Conservation (phyloP, 768 basidiomycete species). For the Pleurotus cornucopiae region DNA sequence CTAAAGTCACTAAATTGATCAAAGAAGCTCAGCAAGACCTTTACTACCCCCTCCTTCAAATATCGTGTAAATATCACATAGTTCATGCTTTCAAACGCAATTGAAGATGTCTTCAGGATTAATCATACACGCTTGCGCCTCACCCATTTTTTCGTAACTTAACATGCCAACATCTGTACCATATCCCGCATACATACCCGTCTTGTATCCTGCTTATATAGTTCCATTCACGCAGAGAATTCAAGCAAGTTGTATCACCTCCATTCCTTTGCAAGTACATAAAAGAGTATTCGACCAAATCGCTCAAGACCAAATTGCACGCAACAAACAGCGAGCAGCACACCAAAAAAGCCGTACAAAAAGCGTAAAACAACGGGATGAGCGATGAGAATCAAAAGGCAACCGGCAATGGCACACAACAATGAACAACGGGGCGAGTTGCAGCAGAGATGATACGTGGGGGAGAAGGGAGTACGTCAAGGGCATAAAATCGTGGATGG, state of each 20-base stretch:
- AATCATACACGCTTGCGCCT: constrained; percentile 7
- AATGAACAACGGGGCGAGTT: constrained; percentile 30
- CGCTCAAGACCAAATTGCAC: too few relatives aligned
- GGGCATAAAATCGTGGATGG: constrained; percentile 30
- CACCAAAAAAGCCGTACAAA: constrained; percentile 23
- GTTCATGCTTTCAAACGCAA: constrained; percentile 44
- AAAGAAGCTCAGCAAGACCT: constrained; percentile 62
- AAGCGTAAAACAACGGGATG: constrained; percentile 16
- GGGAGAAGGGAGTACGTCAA: constrained; percentile 37
- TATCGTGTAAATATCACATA: constrained; percentile 53
- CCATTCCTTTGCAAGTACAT: constrained; percentile 52
- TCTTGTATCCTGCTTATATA: background rate
- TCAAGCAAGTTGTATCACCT: constrained; percentile 53
- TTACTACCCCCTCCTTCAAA: constrained; percentile 51
- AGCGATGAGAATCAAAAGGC: constrained; percentile 29
- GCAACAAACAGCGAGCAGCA: constrained; percentile 37
- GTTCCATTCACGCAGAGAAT: constrained; percentile 8
- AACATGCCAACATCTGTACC: background rate
- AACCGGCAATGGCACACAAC: constrained; percentile 23
- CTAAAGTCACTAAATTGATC: constrained; percentile 52
- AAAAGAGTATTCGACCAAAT: constrained; percentile 42
- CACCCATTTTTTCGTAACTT: background rate
- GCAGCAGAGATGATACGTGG: constrained; percentile 4
- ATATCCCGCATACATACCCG: background rate
- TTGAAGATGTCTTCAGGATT: constrained; percentile 14